Percentiles rank a stretch among this genome's conserved stretches.
phyloP scores from a whole-genome alignment of 345 rosid genomes.

The Clarkia xantiana region DNA sequence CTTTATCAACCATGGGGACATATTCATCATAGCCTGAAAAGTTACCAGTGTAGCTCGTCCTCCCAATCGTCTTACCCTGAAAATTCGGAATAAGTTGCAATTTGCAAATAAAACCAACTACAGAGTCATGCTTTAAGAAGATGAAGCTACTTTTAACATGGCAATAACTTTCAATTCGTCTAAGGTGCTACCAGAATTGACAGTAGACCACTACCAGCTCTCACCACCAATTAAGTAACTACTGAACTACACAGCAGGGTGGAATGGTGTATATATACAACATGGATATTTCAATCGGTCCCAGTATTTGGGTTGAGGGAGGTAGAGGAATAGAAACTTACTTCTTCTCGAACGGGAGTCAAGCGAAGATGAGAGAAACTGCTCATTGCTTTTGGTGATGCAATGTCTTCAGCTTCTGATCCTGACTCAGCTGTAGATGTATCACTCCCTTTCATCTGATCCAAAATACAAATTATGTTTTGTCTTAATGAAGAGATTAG shows the following conservation, averaged over 20 bases:
- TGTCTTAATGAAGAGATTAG: background rate
- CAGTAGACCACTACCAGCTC: no score
- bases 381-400: conserved; percentile 81
- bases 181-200: no score
- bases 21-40: conserved; percentile 96
- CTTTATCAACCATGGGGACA: conserved; percentile 96
- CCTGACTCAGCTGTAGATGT: conserved; percentile 99
- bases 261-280: no score
- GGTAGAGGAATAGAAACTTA: no score
- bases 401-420: conserved; percentile 89
- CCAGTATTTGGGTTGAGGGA: no score
- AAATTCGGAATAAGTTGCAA: conserved; percentile 6
- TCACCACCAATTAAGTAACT: no score
- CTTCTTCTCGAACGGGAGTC: conserved; percentile 99
- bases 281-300: no score
- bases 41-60: conserved; percentile 38
- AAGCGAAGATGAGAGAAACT: conserved; percentile 70
- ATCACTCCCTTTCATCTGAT: conserved; percentile 83
- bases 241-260: no score
- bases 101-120: background rate
- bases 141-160: conserved; percentile 1
- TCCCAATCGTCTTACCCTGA: conserved; percentile 63
- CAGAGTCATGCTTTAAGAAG: background rate
- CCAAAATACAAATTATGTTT: conserved; percentile 6
- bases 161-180: no score